Percentiles rank a stretch among this genome's conserved stretches.
phyloP scores from a whole-genome alignment of 208 protist genomes.

The Leptomonas seymouri region DNA sequence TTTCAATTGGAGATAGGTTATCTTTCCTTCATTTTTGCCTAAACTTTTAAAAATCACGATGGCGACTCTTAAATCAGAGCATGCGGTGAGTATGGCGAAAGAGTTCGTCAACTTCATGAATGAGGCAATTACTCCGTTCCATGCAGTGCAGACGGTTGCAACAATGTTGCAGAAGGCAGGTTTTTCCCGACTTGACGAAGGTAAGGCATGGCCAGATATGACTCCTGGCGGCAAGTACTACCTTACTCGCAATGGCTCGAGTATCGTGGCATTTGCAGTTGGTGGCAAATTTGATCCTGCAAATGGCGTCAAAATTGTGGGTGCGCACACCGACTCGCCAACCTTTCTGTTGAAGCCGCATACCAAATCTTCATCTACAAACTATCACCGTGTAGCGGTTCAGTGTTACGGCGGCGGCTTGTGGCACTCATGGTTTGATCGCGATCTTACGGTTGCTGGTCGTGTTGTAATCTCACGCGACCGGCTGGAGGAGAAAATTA shows the following conservation, averaged over 20 bases:
- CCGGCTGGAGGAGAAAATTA: slow-evolving; percentile 50
- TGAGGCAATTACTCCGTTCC: slow-evolving; percentile 74
- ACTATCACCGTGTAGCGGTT: slow-evolving; percentile 71
- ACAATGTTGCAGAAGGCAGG: slow-evolving; percentile 53
- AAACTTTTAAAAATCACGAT: slow-evolving; percentile 14
- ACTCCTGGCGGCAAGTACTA: slow-evolving; percentile 94
- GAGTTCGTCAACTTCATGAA: slow-evolving; percentile 78
- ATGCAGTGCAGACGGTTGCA: slow-evolving; percentile 62
- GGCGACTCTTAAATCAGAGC: slow-evolving; percentile 30
- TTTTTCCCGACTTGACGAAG: slow-evolving; percentile 65
- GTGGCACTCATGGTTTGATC: slow-evolving; percentile 93
- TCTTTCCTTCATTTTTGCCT: slow-evolving; percentile 3
- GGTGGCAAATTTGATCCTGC: slow-evolving; percentile 89
- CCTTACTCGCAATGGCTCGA: slow-evolving; percentile 96
- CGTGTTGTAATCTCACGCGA: slow-evolving; percentile 63
- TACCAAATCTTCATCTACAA: slow-evolving; percentile 35
- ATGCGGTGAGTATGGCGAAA: slow-evolving; percentile 40
- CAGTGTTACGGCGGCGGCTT: slow-evolving; percentile 90
- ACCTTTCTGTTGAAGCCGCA: slow-evolving; percentile 84
- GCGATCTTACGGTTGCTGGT: slow-evolving; percentile 88
- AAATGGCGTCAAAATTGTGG: slow-evolving; percentile 95
- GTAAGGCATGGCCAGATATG: slow-evolving; percentile 66
- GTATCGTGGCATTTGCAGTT: slow-evolving; percentile 96
- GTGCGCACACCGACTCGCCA: slow-evolving; percentile 98
- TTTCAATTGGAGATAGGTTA: slow-evolving; percentile 1